Percentiles rank a stretch among this genome's conserved stretches.
These are phyloP conservation scores for Neofusicoccum laricinum DNA, from an alignment of 2,329 filamentous ascomycete genomes.

Conservation along the genomic window DNA sequence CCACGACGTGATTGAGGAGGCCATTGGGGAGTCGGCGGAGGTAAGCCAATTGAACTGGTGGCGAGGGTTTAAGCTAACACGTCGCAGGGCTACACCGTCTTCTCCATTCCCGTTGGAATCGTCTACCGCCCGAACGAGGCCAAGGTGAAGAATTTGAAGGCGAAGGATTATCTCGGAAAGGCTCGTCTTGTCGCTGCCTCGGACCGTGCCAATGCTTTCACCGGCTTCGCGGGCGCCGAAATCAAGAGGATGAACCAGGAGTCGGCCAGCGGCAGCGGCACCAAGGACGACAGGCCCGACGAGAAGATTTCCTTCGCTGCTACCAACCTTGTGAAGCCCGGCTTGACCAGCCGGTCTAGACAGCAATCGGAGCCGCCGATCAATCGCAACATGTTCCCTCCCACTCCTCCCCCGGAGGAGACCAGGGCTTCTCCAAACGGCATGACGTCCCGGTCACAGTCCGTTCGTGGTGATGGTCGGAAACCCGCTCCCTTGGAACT, in stretches of 20 bases:
- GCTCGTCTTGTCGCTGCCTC: slow-evolving; percentile 88
- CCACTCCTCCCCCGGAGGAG: slow-evolving; percentile 97
- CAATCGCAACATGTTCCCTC: slow-evolving; percentile 81
- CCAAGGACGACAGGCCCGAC: slow-evolving; percentile 73
- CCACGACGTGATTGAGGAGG: slow-evolving; percentile 97
- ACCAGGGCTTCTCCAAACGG: slow-evolving; percentile 38
- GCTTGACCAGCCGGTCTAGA: slow-evolving; percentile 68
- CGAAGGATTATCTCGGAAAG: slow-evolving; percentile 96
- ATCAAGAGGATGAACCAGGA: slow-evolving; percentile 63
- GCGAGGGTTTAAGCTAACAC: slow-evolving; percentile 25
- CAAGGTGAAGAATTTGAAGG: slow-evolving; percentile 97
- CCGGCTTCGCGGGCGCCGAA: slow-evolving; percentile 75
- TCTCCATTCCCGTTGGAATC: slow-evolving; percentile 94
- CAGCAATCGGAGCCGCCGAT: slow-evolving; percentile 83
- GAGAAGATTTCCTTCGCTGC: slow-evolving; percentile 90
- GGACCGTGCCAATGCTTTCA: slow-evolving; percentile 76
- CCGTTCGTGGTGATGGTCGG: slow-evolving; percentile 47
- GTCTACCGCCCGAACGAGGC: slow-evolving; percentile 95
- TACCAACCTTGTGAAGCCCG: slow-evolving; percentile 87
- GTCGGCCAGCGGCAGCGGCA: slow-evolving; percentile 36
- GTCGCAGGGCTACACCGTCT: slow-evolving; percentile 87
- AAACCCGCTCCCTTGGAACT: slow-evolving; percentile 49
- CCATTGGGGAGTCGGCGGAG: slow-evolving; percentile 88
- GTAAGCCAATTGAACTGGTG: slow-evolving; percentile 45
- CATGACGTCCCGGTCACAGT: slow-evolving; percentile 41